Evolutionary conservation across 352 stramenopile genomes (phyloP).

Genomic region (Globisporangium cylindrosporum): DNA sequence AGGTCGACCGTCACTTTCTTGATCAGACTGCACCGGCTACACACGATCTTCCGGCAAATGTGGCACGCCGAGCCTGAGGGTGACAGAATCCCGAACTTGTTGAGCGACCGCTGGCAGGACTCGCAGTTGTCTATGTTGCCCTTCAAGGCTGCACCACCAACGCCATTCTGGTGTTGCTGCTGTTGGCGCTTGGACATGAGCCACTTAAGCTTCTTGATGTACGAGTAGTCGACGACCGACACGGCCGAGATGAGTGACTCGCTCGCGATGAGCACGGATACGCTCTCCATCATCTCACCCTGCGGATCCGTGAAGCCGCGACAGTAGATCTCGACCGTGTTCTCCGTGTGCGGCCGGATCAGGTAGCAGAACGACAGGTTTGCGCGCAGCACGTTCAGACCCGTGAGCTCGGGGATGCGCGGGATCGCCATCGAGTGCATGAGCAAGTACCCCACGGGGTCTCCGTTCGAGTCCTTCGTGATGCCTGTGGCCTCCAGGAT

Average conservation of each 20-base stretch:
- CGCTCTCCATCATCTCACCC: slow-evolving; percentile 40
- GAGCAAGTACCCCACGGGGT: slow-evolving; percentile 34
- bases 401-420: slow-evolving; percentile 27
- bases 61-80: slow-evolving; percentile 32
- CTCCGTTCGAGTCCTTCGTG: slow-evolving; percentile 31
- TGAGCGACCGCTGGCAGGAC: slow-evolving; percentile 26
- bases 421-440: slow-evolving; percentile 36
- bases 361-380: slow-evolving; percentile 17
- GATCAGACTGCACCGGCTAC: slow-evolving; percentile 43
- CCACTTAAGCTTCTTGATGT: slow-evolving; percentile 61
- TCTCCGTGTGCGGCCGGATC: slow-evolving; percentile 14
- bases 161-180: neutral
- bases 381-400: slow-evolving; percentile 8
- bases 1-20: slow-evolving; percentile 65
- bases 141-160: neutral
- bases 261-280: slow-evolving; percentile 37
- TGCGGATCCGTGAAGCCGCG: slow-evolving; percentile 47
- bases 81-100: slow-evolving; percentile 22
- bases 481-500: slow-evolving; percentile 48
- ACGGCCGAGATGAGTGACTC: slow-evolving; percentile 40
- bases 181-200: slow-evolving; percentile 38
- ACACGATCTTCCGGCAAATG: slow-evolving; percentile 46
- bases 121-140: slow-evolving; percentile 14
- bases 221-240: slow-evolving; percentile 43
- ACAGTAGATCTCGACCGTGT: slow-evolving; percentile 15